Evolutionary conservation across 805 yeast species (phyloP).

Genomic region (Saturnispora bothae): DNA sequence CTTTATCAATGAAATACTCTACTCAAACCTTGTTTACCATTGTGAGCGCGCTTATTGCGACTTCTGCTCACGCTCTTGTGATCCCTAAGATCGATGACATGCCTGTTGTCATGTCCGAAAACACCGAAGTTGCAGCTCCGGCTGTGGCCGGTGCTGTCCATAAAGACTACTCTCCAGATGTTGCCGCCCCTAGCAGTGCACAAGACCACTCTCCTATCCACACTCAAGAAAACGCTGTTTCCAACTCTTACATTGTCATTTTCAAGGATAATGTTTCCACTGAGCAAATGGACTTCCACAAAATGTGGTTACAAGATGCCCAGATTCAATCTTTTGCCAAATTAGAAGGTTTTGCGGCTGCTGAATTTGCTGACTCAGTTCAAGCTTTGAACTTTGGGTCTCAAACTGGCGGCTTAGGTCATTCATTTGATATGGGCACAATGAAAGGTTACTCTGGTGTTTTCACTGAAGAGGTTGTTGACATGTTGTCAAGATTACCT

Average conservation of each 20-base stretch:
- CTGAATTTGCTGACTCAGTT: constrained; percentile 24
- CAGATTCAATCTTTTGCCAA: constrained; percentile 34
- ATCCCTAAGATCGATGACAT: constrained; percentile 14
- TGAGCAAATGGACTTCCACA: constrained; percentile 53
- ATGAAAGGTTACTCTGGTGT: constrained; percentile 78
- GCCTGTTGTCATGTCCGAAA: constrained; percentile 10
- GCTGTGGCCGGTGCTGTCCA: constrained; percentile 3
- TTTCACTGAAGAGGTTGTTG: constrained; percentile 67
- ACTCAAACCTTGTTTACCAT: constrained; percentile 12
- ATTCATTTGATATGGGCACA: constrained; percentile 49
- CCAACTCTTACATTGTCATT: constrained; percentile 76
- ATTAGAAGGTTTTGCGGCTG: constrained; percentile 13
- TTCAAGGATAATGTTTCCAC: constrained; percentile 55
- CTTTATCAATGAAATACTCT: constrained; percentile 13
- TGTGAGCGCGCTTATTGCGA: constrained; percentile 12
- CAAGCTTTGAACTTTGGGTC: constrained; percentile 14
- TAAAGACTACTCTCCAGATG: constrained; percentile 26
- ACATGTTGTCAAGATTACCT: constrained; percentile 50
- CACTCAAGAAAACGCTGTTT: constrained; percentile 39
- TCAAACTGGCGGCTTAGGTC: constrained; percentile 43
- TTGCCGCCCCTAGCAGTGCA: constrained; percentile 3
- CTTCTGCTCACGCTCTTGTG: constrained; percentile 15
- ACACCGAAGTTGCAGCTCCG: no score
- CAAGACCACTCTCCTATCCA: constrained; percentile 30
- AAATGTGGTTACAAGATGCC: constrained; percentile 48